Evolutionary conservation across 257 asterid genomes (phyloP).

Genomic region (Schizonepeta tenuifolia): DNA sequence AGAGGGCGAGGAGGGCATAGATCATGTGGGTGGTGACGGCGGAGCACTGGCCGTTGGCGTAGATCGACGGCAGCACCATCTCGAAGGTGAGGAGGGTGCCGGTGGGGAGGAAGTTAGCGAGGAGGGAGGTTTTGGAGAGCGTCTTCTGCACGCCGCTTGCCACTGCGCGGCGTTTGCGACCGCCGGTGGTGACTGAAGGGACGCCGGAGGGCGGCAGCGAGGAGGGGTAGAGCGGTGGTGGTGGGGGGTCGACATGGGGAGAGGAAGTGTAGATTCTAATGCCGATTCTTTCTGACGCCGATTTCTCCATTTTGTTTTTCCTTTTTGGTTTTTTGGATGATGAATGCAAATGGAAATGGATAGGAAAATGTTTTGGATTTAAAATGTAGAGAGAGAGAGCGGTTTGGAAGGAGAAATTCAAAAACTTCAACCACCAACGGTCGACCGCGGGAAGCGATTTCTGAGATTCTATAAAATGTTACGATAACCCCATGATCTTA

Average conservation of each 20-base stretch:
- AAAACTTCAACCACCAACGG: constrained; percentile 8
- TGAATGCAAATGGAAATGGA: neutral
- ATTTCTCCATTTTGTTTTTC: constrained; percentile 52
- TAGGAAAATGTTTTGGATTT: neutral
- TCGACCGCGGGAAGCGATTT: neutral
- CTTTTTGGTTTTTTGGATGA: neutral
- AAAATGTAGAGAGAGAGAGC: neutral
- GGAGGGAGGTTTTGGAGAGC: constrained; percentile 77
- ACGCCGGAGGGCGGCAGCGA: constrained; percentile 21
- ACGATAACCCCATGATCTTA: neutral
- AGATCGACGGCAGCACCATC: constrained; percentile 86
- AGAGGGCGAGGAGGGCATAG: constrained; percentile 56
- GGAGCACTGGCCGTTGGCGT: constrained; percentile 68
- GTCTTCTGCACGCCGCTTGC: constrained; percentile 90
- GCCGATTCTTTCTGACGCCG: constrained; percentile 50
- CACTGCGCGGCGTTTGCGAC: constrained; percentile 56
- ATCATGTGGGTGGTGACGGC: constrained; percentile 69
- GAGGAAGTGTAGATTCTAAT: constrained; percentile 67
- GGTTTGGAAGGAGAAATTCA: constrained; percentile 11
- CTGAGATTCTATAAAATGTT: neutral
- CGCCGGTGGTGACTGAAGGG: constrained; percentile 34
- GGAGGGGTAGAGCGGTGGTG: constrained; percentile 43
- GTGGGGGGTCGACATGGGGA: constrained; percentile 43
- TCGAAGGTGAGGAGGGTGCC: constrained; percentile 93
- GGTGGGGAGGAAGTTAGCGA: constrained; percentile 86